Evolutionary conservation across 1,139 yeast genomes (phyloP).

Genomic region (Chernovozyma aurita): DNA sequence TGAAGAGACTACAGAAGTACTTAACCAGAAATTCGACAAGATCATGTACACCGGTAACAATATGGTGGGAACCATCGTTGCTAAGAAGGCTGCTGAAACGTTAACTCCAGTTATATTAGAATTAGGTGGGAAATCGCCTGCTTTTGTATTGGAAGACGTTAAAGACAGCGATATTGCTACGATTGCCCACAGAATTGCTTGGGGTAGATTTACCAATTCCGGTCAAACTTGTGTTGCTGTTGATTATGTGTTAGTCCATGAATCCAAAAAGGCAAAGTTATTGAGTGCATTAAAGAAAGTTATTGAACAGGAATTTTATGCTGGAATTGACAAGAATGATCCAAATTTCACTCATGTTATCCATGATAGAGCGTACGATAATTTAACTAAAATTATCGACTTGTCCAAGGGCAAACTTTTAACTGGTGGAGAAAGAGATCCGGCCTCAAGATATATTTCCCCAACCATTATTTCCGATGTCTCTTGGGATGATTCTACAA

Average conservation of each 20-base stretch:
- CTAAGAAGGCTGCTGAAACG: slow-evolving; percentile 76
- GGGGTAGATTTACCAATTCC: slow-evolving; percentile 78
- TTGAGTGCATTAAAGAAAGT: slow-evolving; percentile 39
- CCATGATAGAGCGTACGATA: slow-evolving; percentile 53
- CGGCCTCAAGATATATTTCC: slow-evolving; percentile 49
- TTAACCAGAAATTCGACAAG: slow-evolving; percentile 70
- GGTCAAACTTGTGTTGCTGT: slow-evolving; percentile 93
- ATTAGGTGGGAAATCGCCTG: slow-evolving; percentile 93
- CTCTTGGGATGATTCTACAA: slow-evolving; percentile 60
- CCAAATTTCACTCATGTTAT: slow-evolving; percentile 56
- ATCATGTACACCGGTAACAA: slow-evolving; percentile 85
- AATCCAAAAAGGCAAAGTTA: slow-evolving; percentile 50
- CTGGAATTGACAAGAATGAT: slow-evolving; percentile 28
- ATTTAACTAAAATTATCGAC: slow-evolving; percentile 44
- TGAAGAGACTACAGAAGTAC: slow-evolving; percentile 62
- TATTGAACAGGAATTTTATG: slow-evolving; percentile 44
- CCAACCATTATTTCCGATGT: slow-evolving; percentile 72
- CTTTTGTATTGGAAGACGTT: slow-evolving; percentile 55
- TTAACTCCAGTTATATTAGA: slow-evolving; percentile 81
- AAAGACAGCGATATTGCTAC: slow-evolving; percentile 39
- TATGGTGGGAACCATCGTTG: slow-evolving; percentile 70
- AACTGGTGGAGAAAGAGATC: slow-evolving; percentile 52
- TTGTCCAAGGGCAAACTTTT: slow-evolving; percentile 55
- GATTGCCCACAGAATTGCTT: slow-evolving; percentile 64
- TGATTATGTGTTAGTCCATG: slow-evolving; percentile 73